Conservation (phyloP, 257 asterid genomes). For the Leonotis leonurus region DNA sequence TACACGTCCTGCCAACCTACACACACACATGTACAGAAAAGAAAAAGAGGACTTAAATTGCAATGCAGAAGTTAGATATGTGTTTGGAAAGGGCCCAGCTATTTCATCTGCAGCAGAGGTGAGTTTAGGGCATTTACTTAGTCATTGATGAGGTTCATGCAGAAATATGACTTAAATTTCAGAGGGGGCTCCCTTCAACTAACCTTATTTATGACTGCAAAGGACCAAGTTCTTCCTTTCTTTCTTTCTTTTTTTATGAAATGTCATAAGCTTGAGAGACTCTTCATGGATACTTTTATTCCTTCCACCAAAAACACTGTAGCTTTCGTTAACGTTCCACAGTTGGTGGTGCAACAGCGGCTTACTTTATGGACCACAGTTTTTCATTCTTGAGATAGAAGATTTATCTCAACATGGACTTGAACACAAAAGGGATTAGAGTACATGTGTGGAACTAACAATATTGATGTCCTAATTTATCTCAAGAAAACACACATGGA, state of each 20-base stretch:
- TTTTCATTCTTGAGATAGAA: background rate
- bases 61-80: slow-evolving; percentile 12
- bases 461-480: background rate
- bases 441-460: background rate
- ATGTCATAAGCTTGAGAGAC: background rate
- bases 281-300: background rate
- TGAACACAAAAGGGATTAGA: background rate
- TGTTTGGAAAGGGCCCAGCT: background rate
- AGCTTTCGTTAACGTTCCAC: background rate
- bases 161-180: background rate
- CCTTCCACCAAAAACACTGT: background rate
- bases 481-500: background rate
- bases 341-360: background rate
- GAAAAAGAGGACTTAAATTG: background rate
- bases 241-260: too few relatives aligned
- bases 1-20: background rate
- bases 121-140: background rate
- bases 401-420: background rate
- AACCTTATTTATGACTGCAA: slow-evolving; percentile 19
- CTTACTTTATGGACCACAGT: slow-evolving; percentile 19
- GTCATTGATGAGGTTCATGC: background rate
- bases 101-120: slow-evolving; percentile 1
- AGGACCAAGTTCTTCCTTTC: background rate
- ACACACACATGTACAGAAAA: background rate
- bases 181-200: slow-evolving; percentile 14